Conservation (phyloP, 768 basidiomycete species). For the Phaeotremella skinneri region DNA sequence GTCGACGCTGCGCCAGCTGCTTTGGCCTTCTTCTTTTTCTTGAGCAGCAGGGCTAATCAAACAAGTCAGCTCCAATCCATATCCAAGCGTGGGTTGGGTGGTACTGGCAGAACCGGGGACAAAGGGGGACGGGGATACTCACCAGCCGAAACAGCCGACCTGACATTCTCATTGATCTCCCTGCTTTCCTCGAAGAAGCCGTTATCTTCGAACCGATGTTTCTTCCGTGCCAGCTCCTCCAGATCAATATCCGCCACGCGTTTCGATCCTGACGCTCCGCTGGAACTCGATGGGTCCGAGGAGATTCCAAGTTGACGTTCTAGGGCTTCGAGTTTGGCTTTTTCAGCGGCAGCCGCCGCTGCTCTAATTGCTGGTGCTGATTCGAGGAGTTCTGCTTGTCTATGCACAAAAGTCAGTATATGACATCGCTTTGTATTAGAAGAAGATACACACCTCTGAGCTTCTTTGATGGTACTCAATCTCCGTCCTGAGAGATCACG, state of each 20-base stretch:
- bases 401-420: conserved; percentile 10
- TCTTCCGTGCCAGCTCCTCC: conserved; percentile 57
- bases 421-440: not conserved
- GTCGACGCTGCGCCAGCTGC: conserved; percentile 10
- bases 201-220: conserved; percentile 86
- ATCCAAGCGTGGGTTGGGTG: too few relatives aligned
- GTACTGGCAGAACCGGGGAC: not conserved
- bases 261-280: conserved; percentile 40
- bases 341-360: conserved; percentile 71
- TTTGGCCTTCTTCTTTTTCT: conserved; percentile 47
- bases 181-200: conserved; percentile 87
- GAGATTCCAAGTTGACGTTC: conserved; percentile 76
- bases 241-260: conserved; percentile 47
- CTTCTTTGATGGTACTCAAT: conserved; percentile 92
- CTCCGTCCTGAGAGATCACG: conserved; percentile 85
- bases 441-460: conserved; percentile 68
- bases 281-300: conserved; percentile 34
- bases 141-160: conserved; percentile 85
- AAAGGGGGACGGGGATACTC: conserved; percentile 31
- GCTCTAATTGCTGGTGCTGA: conserved; percentile 76
- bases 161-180: conserved; percentile 86
- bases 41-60: conserved; percentile 34
- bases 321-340: conserved; percentile 76
- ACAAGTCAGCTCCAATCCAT: not conserved
- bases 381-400: conserved; percentile 59